phyloP scores from a whole-genome alignment of 2,329 filamentous ascomycete species.

The Colletotrichum agaves region DNA sequence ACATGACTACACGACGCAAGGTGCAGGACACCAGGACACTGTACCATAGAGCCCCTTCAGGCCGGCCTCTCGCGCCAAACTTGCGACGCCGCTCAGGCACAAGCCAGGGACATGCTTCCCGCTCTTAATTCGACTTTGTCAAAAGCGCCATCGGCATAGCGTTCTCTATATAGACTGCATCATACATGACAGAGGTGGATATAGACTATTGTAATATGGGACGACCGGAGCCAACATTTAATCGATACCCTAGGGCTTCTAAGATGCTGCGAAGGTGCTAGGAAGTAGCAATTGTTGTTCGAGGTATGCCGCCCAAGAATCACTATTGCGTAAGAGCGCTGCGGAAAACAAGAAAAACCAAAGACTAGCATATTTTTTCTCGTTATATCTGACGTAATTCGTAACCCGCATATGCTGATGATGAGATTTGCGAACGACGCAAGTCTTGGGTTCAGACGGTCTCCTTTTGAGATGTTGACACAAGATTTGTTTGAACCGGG shows the following conservation, averaged over 20 bases:
- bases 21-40: conserved; percentile 9
- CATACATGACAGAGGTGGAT: not conserved
- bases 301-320: too few relatives aligned
- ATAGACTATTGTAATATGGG: not conserved
- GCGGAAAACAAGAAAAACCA: too few relatives aligned
- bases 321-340: too few relatives aligned
- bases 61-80: not conserved
- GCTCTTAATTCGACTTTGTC: not conserved
- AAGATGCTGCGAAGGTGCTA: too few relatives aligned
- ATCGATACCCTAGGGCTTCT: not conserved
- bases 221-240: not conserved
- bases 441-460: not conserved
- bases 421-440: not conserved
- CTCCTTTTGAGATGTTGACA: not conserved
- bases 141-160: not conserved
- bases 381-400: too few relatives aligned
- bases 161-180: not conserved
- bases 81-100: not conserved
- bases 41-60: not conserved
- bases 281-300: too few relatives aligned
- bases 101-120: not conserved
- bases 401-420: not conserved
- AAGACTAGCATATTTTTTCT: too few relatives aligned
- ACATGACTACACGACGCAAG: not conserved
- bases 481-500: not conserved